Evolutionary conservation across 768 basidiomycete genomes (phyloP), one percentile per base, ranked within the genome.

Genomic region (Scleroderma citrinum): DNA sequence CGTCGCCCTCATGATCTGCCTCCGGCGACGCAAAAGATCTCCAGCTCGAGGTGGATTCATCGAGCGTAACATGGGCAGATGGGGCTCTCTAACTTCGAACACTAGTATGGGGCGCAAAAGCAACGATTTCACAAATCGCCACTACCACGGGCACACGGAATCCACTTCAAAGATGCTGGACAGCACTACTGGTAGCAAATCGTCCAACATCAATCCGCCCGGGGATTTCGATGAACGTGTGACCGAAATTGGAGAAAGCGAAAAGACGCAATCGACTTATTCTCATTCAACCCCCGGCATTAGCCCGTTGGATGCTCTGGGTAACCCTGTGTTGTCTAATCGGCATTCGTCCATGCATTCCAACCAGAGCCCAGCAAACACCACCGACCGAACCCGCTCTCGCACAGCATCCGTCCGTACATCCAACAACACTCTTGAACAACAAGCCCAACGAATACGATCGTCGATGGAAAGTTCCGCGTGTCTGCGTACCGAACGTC

Each of bases 1-100:
- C 7, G 45, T 71, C 47, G 66, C 69, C 51, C 49, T 70, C 31
- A 68, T 62, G 31, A 52, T 72, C 31, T 64, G 56, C 51, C 36
- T 62, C 43, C 51, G 50, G 44, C 57, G 54, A 26, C 58, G 61
- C 53, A 55, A 48, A 40, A 51, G 47, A 36, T 17, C 23, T 19
- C 29, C 53, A 3, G 49, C 55, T 17, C 51, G 55, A 40, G 73
- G 71, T 62, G 60, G 58, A 32, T 63, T 64, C 5, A 59, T 71
- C 5, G 52, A 56, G 31, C 73, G 31, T 11, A 26, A 5, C n/a
- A 26, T 47, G n/a, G 51, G 52, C 26, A 44, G 53, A 23, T 68
- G 66, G 66, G 60, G 57, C 41, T 62, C 64, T 7, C 55, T 66
- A 34, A 57, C 43, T 34, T 66, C 64, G 3, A 47, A 56, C 16